Percentiles rank a stretch among this genome's conserved stretches.
phyloP scores from a whole-genome alignment of 1,139 yeast species.

The Scheffersomyces stambukii region DNA sequence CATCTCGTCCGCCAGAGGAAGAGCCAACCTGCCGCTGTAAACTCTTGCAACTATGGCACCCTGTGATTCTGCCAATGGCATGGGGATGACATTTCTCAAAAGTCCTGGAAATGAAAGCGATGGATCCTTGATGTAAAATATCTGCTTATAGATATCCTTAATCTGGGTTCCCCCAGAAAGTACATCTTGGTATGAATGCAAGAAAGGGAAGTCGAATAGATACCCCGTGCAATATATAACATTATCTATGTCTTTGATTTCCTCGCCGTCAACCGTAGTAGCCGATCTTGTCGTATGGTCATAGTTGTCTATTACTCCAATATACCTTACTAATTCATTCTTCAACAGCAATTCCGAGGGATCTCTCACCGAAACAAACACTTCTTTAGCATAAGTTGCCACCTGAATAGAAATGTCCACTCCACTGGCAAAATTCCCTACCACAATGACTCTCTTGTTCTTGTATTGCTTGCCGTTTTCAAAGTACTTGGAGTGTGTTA shows the following conservation, averaged over 20 bases:
- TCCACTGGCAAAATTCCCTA: conserved; percentile 48
- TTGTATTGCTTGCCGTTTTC: conserved; percentile 26
- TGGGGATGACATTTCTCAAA: conserved; percentile 40
- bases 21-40: conserved; percentile 32
- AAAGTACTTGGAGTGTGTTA: conserved; percentile 44
- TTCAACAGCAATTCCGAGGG: conserved; percentile 12
- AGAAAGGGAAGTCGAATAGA: conserved; percentile 39
- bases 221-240: conserved; percentile 50
- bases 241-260: conserved; percentile 27
- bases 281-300: conserved; percentile 22
- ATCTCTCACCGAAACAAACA: conserved; percentile 31
- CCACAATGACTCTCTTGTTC: conserved; percentile 39
- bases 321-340: conserved; percentile 13
- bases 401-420: conserved; percentile 44
- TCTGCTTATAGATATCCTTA: conserved; percentile 35
- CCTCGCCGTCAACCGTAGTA: conserved; percentile 22
- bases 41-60: conserved; percentile 41
- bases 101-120: conserved; percentile 36
- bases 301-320: conserved; percentile 28
- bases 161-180: conserved; percentile 30
- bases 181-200: conserved; percentile 22
- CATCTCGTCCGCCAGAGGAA: conserved; percentile 36
- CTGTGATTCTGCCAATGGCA: conserved; percentile 47
- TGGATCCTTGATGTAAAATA: conserved; percentile 44
- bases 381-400: conserved; percentile 33